A percentile compares a stretch with the other conserved stretches of the same genome.
These are phyloP conservation scores for Cyclotella kingstonii DNA, from an alignment of 108 stramenopile species.

Conservation along the genomic window DNA sequence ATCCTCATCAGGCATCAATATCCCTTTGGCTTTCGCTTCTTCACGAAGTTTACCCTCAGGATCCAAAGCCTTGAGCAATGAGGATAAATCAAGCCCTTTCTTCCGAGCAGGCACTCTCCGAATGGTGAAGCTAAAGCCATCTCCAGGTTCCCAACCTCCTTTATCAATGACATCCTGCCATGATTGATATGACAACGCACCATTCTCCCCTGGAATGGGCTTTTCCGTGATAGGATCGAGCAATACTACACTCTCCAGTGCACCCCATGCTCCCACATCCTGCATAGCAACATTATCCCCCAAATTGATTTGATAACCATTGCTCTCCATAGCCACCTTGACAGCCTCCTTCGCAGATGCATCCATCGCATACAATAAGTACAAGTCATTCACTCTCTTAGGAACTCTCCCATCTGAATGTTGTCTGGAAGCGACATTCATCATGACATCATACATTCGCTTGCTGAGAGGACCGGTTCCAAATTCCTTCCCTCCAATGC, in stretches of 20 bases:
- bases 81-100: constrained; percentile 57
- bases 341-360: constrained; percentile 81
- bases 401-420: constrained; percentile 28
- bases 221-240: constrained; percentile 47
- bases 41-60: constrained; percentile 67
- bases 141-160: constrained; percentile 69
- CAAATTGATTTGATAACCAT: constrained; percentile 63
- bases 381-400: constrained; percentile 48
- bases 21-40: constrained; percentile 54
- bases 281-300: constrained; percentile 56
- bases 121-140: constrained; percentile 75
- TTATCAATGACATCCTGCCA: constrained; percentile 60
- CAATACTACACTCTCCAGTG: constrained; percentile 61
- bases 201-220: constrained; percentile 28
- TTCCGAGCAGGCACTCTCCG: constrained; percentile 69
- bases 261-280: constrained; percentile 77
- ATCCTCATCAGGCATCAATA: constrained; percentile 54
- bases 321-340: constrained; percentile 66
- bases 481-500: constrained; percentile 63
- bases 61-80: constrained; percentile 67
- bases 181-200: constrained; percentile 39
- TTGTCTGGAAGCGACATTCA: constrained; percentile 23
- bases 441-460: constrained; percentile 69
- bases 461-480: constrained; percentile 61
- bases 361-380: constrained; percentile 74